phyloP scores from a whole-genome alignment of 2,329 filamentous ascomycete species.

The Dactylellina sp. region DNA sequence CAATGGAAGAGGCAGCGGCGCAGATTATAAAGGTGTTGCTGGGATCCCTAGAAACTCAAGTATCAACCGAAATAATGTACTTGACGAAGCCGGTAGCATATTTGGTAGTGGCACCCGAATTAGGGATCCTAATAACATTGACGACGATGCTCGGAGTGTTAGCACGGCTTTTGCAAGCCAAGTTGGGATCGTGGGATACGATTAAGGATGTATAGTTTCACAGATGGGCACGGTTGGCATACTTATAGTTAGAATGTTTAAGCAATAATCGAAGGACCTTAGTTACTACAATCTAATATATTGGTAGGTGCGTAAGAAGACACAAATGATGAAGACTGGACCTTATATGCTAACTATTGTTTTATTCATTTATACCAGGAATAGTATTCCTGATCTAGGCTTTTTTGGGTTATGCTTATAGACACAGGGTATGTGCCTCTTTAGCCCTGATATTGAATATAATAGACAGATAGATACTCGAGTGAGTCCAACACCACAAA shows the following conservation, averaged over 20 bases:
- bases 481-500: too few species aligned
- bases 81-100: constrained; percentile 69
- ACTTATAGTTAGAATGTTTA: background rate
- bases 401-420: too few species aligned
- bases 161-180: constrained; percentile 98
- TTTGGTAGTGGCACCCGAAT: constrained; percentile 71
- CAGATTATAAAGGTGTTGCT: constrained; percentile 66
- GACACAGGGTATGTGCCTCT: too few species aligned
- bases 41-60: constrained; percentile 65
- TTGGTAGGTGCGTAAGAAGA: too few species aligned
- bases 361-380: too few species aligned
- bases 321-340: too few species aligned
- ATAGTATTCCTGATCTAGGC: too few species aligned
- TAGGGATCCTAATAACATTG: constrained; percentile 67
- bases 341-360: too few species aligned
- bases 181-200: constrained; percentile 75
- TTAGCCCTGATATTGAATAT: too few species aligned
- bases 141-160: constrained; percentile 95
- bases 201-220: constrained; percentile 65
- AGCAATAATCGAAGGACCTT: background rate
- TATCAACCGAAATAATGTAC: constrained; percentile 22
- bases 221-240: background rate
- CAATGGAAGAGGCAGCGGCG: constrained; percentile 72
- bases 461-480: too few species aligned
- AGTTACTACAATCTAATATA: too few species aligned